A percentile compares a stretch with the other conserved stretches of the same genome.
Evolutionary conservation across 1,139 yeast genomes (phyloP).

Genomic region (Suhomyces yuchorum): DNA sequence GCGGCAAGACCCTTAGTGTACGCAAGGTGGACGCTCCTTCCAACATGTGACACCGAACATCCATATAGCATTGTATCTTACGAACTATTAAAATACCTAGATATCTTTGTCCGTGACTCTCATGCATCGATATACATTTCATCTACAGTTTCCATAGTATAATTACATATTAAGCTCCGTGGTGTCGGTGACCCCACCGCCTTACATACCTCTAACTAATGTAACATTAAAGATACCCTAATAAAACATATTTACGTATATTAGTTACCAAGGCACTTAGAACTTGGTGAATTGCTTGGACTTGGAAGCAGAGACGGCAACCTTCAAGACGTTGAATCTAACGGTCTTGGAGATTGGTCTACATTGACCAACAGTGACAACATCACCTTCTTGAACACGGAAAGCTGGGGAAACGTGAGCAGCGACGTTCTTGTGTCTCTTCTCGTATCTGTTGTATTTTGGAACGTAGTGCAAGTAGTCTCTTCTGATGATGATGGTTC

Average conservation of each 20-base stretch:
- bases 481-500: constrained; percentile 99
- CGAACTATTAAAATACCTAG: background rate
- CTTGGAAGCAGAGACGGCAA: constrained; percentile 85
- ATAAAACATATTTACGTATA: constrained; percentile 13
- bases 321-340: constrained; percentile 99
- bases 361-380: constrained; percentile 99
- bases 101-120: background rate
- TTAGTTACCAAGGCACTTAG: constrained; percentile 46
- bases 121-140: background rate
- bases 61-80: background rate
- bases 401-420: constrained; percentile 99
- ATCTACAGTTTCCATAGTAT: background rate
- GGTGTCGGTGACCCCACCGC: background rate
- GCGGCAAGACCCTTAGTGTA: constrained; percentile 57
- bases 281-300: constrained; percentile 96
- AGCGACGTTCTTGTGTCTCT: constrained; percentile 99
- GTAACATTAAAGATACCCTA: constrained; percentile 27
- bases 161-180: background rate
- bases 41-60: constrained; percentile 23
- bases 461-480: constrained; percentile 99
- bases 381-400: constrained; percentile 99
- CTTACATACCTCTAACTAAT: constrained; percentile 18
- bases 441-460: constrained; percentile 99
- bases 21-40: constrained; percentile 59
- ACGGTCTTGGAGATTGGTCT: constrained; percentile 99